Evolutionary conservation across 2,329 filamentous ascomycete genomes (phyloP).

Genomic region (Trichoderma simmonsii): DNA sequence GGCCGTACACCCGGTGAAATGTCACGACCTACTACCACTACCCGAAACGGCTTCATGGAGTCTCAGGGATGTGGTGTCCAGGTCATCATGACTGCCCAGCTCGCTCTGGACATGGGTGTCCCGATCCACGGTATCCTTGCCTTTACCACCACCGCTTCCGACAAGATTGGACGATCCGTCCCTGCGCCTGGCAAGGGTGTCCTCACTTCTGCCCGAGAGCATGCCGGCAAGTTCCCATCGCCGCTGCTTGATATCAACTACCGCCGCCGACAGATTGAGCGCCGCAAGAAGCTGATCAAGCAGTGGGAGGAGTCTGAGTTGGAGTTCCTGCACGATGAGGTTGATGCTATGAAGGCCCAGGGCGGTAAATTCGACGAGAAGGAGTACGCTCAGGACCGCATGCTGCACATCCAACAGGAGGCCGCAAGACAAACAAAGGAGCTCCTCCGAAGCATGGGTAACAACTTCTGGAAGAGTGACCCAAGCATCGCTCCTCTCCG

Average conservation of each 20-base stretch:
- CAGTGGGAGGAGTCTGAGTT: slow-evolving; percentile 95
- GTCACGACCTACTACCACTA: slow-evolving; percentile 96
- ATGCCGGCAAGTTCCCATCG: slow-evolving; percentile 86
- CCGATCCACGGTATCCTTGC: slow-evolving; percentile 95
- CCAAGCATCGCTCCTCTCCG: slow-evolving; percentile 89
- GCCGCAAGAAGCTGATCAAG: slow-evolving; percentile 90
- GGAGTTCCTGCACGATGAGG: slow-evolving; percentile 88
- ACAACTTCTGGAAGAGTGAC: slow-evolving; percentile 99
- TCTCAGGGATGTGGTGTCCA: slow-evolving; percentile 98
- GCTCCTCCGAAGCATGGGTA: slow-evolving; percentile 86
- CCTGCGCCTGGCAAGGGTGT: slow-evolving; percentile 96
- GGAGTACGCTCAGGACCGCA: slow-evolving; percentile 82
- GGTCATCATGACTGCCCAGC: slow-evolving; percentile 94
- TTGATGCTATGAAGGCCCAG: slow-evolving; percentile 84
- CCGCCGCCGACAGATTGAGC: slow-evolving; percentile 88
- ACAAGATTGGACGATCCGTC: slow-evolving; percentile 98
- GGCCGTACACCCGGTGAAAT: slow-evolving; percentile 95
- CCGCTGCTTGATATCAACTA: slow-evolving; percentile 97
- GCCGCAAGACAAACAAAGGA: slow-evolving; percentile 90
- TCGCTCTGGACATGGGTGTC: slow-evolving; percentile 97
- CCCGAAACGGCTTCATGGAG: slow-evolving; percentile 98
- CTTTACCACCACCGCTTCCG: slow-evolving; percentile 90
- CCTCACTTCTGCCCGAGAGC: slow-evolving; percentile 89
- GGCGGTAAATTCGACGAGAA: slow-evolving; percentile 71
- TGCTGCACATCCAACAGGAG: slow-evolving; percentile 79